phyloP scores from a whole-genome alignment of 2,329 filamentous ascomycete genomes.

The Verruconis gallopava region DNA sequence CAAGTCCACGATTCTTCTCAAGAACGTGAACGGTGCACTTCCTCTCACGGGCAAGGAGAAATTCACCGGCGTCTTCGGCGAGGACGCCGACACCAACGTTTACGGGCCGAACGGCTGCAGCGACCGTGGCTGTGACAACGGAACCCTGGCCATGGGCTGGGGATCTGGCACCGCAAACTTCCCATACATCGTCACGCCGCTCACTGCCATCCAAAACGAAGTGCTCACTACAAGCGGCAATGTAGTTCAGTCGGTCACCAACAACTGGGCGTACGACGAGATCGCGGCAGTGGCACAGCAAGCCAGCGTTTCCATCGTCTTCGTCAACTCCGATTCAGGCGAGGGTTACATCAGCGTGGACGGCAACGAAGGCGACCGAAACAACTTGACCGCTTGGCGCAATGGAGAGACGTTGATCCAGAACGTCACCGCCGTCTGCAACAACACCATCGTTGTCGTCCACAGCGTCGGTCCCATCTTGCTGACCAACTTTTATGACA shows the following conservation, averaged over 20 bases:
- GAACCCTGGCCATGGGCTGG: constrained; percentile 81
- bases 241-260: constrained; percentile 46
- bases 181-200: constrained; percentile 69
- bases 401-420: constrained; percentile 61
- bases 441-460: constrained; percentile 61
- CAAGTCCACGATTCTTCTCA: constrained; percentile 76
- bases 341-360: constrained; percentile 58
- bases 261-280: constrained; percentile 58
- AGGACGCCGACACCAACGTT: constrained; percentile 55
- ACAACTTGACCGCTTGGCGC: constrained; percentile 62
- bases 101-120: constrained; percentile 65
- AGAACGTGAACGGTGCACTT: constrained; percentile 36
- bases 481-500: constrained; percentile 66
- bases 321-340: constrained; percentile 71
- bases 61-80: constrained; percentile 44
- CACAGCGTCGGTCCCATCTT: constrained; percentile 77
- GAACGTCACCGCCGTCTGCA: constrained; percentile 52
- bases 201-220: constrained; percentile 47
- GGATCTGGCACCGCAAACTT: constrained; percentile 80
- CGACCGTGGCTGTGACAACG: constrained; percentile 76
- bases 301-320: constrained; percentile 73
- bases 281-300: constrained; percentile 17
- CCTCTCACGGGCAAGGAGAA: constrained; percentile 33
- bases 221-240: constrained; percentile 48
- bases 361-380: constrained; percentile 65